phyloP scores from a whole-genome alignment of 108 stramenopile species.

The Nannochloropsis oceanica region DNA sequence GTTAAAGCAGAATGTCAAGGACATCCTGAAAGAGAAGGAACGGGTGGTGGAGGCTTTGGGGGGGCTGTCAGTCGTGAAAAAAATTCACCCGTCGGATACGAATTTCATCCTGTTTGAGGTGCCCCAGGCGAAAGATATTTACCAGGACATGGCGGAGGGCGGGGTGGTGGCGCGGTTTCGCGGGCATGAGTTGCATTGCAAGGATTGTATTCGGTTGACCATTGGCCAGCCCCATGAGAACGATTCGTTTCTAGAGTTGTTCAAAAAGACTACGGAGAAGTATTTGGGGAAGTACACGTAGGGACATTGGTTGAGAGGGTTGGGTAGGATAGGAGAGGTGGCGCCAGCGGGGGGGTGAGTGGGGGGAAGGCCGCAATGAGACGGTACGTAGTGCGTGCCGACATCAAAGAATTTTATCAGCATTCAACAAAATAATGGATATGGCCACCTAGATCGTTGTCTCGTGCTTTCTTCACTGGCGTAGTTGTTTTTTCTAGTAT shows the following conservation, averaged over 20 bases:
- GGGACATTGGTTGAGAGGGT: not conserved
- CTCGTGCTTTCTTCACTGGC: too few species aligned
- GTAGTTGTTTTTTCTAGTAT: too few species aligned
- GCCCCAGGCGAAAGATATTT: constrained; percentile 54
- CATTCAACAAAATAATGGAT: too few species aligned
- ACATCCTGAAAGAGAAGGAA: constrained; percentile 47
- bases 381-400: too few species aligned
- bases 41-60: constrained; percentile 44
- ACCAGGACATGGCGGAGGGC: constrained; percentile 73
- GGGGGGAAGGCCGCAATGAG: too few species aligned
- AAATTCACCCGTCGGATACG: constrained; percentile 56
- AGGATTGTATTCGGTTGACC: constrained; percentile 78
- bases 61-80: constrained; percentile 51
- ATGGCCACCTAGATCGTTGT: too few species aligned
- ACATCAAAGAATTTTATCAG: too few species aligned
- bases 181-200: constrained; percentile 75
- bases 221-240: constrained; percentile 77
- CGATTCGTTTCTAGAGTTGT: constrained; percentile 47
- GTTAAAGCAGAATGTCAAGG: constrained; percentile 49
- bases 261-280: constrained; percentile 13
- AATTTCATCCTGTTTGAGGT: constrained; percentile 75
- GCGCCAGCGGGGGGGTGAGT: too few species aligned
- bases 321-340: not conserved
- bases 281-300: not conserved
- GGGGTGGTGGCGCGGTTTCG: constrained; percentile 78